Evolutionary conservation across 2,329 filamentous ascomycete genomes (phyloP).

Genomic region (Lachnellula arida): DNA sequence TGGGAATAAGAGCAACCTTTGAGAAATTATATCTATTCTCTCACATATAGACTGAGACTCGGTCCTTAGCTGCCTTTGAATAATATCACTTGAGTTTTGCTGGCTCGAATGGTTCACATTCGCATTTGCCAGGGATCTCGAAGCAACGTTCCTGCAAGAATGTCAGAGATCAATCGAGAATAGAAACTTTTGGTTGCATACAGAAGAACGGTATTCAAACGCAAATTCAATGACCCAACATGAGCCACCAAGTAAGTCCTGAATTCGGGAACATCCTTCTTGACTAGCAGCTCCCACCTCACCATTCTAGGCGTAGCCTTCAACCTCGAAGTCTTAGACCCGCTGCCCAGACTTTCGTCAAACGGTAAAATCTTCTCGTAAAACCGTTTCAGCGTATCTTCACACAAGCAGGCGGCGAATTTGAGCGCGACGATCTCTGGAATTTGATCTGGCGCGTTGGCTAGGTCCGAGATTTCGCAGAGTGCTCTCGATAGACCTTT

Average conservation of each 20-base stretch:
- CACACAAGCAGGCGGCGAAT: constrained; percentile 4
- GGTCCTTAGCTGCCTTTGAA: not conserved
- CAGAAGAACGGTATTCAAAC: constrained; percentile 10
- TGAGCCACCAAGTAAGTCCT: constrained; percentile 17
- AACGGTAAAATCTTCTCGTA: constrained; percentile 7
- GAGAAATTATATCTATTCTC: not conserved
- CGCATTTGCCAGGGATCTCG: not conserved
- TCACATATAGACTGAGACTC: not conserved
- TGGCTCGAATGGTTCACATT: not conserved
- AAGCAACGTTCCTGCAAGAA: not conserved
- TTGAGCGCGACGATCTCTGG: constrained; percentile 8
- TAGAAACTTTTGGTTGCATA: not conserved
- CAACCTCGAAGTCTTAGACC: not conserved
- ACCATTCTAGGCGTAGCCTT: constrained; percentile 11
- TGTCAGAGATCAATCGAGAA: not conserved
- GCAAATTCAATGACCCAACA: constrained; percentile 19
- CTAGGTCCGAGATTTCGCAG: constrained; percentile 1
- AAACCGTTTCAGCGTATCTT: constrained; percentile 3
- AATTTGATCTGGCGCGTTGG: not conserved
- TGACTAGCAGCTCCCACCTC: constrained; percentile 19
- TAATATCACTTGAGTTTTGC: not conserved
- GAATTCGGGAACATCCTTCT: constrained; percentile 18
- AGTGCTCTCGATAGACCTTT: constrained; percentile 1
- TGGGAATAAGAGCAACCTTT: not conserved
- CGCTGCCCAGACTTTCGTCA: not conserved